phyloP scores from a whole-genome alignment of 2,329 filamentous ascomycete genomes.

The Fusarium phyllophilum region DNA sequence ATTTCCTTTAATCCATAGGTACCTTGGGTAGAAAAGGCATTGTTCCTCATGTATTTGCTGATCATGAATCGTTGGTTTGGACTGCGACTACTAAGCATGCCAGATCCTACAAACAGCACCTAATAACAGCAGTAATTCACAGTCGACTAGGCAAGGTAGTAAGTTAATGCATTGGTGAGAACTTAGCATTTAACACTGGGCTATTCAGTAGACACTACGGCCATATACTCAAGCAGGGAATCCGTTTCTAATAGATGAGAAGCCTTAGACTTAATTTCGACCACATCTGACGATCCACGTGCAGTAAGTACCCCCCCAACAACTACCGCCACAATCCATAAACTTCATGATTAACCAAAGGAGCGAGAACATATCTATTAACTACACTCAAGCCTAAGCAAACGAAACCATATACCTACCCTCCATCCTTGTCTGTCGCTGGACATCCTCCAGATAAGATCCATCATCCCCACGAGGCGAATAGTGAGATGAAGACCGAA shows the following conservation, averaged over 20 bases:
- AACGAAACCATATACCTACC: conserved; percentile 30
- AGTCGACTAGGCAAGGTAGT: not conserved
- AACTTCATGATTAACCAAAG: not conserved
- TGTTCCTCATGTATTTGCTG: not conserved
- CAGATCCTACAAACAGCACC: not conserved
- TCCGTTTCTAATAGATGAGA: not conserved
- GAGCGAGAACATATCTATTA: not conserved
- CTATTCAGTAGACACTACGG: not conserved
- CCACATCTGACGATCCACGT: not conserved
- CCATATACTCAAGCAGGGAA: not conserved
- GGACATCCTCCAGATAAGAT: conserved; percentile 45
- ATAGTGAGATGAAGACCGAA: conserved; percentile 49
- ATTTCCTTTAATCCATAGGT: not conserved
- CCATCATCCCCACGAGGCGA: conserved; percentile 56
- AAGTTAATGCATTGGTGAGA: not conserved
- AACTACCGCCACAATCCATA: not conserved
- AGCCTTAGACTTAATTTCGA: not conserved
- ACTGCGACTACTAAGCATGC: not conserved
- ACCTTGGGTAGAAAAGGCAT: not conserved
- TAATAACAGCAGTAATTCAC: not conserved
- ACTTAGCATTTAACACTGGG: not conserved
- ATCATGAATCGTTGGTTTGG: not conserved
- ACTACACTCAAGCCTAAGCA: not conserved
- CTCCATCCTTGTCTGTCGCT: conserved; percentile 32
- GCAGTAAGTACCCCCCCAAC: not conserved